phyloP scores from a whole-genome alignment of 345 rosid species.

The Chamaenerion angustifolium region DNA sequence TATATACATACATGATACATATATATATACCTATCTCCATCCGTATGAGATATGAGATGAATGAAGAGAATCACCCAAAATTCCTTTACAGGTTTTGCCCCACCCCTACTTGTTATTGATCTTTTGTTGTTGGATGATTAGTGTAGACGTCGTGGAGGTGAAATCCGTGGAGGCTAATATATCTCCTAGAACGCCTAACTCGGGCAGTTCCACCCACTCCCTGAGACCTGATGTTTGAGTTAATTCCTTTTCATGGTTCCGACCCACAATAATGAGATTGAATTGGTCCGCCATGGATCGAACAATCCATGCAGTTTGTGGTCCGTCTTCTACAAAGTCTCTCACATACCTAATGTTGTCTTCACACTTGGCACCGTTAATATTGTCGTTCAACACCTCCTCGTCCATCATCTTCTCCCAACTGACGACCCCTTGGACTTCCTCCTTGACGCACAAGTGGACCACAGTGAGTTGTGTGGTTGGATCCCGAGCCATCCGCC shows the following conservation, averaged over 20 bases:
- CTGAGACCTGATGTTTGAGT: background rate
- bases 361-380: background rate
- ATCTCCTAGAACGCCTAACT: constrained; percentile 3
- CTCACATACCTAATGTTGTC: background rate
- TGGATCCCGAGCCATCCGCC: constrained; percentile 16
- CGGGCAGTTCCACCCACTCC: background rate
- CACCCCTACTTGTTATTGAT: background rate
- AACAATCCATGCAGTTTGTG: constrained; percentile 5
- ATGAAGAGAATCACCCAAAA: too few species aligned
- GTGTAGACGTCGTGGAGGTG: background rate
- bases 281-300: constrained; percentile 3
- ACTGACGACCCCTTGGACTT: too few species aligned
- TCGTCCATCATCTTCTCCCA: constrained; percentile 1
- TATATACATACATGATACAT: too few species aligned
- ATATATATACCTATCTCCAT: too few species aligned
- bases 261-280: constrained; percentile 5
- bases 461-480: constrained; percentile 9
- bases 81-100: too few species aligned
- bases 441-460: constrained; percentile 3
- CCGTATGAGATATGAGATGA: too few species aligned
- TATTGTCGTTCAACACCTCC: constrained; percentile 1
- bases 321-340: constrained; percentile 9
- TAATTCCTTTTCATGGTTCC: constrained; percentile 2
- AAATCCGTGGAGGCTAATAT: constrained; percentile 6
- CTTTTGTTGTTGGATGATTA: constrained; percentile 3